A percentile compares a stretch with the other conserved stretches of the same genome.
phyloP scores from a whole-genome alignment of 306 rosid genomes.

The Begonia peltatifolia region DNA sequence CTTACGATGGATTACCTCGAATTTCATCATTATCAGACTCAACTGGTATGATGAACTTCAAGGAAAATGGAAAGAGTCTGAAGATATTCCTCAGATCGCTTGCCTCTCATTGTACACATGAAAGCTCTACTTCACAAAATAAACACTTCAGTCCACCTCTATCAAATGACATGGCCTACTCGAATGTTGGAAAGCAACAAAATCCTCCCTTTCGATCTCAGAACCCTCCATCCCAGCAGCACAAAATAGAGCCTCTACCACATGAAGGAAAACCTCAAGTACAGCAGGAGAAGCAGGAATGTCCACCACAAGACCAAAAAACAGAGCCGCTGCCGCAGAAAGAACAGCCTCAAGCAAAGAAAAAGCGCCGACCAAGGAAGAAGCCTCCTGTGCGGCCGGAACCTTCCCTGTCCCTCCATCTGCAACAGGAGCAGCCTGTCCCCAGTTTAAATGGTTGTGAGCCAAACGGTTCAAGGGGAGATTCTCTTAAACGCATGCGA shows the following conservation, averaged over 20 bases:
- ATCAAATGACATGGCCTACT: background rate
- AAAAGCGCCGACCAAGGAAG: background rate
- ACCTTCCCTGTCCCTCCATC: background rate
- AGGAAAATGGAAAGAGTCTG: constrained; percentile 7
- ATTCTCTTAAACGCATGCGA: constrained; percentile 14
- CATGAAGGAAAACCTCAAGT: background rate
- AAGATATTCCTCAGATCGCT: constrained; percentile 15
- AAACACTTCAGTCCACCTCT: constrained; percentile 8
- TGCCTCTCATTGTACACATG: constrained; percentile 4
- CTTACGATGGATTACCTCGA: constrained; percentile 53
- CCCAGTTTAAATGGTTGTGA: constrained; percentile 6
- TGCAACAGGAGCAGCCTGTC: background rate
- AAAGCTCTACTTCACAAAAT: constrained; percentile 8
- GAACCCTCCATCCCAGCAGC: background rate
- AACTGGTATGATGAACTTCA: constrained; percentile 9
- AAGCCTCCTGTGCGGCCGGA: background rate
- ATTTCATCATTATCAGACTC: constrained; percentile 13
- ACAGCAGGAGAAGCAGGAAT: background rate
- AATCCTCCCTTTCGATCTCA: constrained; percentile 1
- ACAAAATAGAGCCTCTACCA: background rate
- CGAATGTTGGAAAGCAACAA: constrained; percentile 2
- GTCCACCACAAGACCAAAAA: background rate
- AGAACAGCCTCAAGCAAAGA: background rate
- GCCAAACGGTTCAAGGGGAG: constrained; percentile 11
- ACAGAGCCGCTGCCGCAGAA: constrained; percentile 1